Evolutionary conservation across 2,329 filamentous ascomycete genomes (phyloP).

Genomic region (Ophiostoma montium): DNA sequence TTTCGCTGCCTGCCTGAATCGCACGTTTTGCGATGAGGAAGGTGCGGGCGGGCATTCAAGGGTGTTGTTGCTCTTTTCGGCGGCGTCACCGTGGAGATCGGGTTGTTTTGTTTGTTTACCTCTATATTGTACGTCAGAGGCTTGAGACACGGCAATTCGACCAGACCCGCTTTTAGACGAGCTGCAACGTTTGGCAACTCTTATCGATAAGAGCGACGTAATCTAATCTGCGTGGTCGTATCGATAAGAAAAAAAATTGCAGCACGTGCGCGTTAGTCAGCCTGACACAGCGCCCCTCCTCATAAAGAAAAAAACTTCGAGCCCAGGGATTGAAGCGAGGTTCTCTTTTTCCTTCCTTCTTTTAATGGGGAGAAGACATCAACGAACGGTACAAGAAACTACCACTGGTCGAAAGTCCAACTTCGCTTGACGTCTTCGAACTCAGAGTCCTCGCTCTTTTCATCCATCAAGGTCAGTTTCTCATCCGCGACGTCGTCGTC

Average conservation of each 20-base stretch:
- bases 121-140: constrained; percentile 6
- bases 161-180: background rate
- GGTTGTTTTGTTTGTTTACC: constrained; percentile 15
- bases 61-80: constrained; percentile 11
- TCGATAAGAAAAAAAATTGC: too few relatives aligned
- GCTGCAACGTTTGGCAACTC: too few relatives aligned
- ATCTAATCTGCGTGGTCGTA: too few relatives aligned
- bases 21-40: background rate
- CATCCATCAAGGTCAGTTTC: constrained; percentile 2
- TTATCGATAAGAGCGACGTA: background rate
- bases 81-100: constrained; percentile 15
- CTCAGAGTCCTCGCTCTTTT: constrained; percentile 6
- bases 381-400: constrained; percentile 15
- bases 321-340: background rate
- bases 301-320: constrained; percentile 14
- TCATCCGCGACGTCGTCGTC: background rate
- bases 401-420: constrained; percentile 15
- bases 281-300: constrained; percentile 5
- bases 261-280: background rate
- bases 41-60: constrained; percentile 6
- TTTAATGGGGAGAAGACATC: constrained; percentile 18
- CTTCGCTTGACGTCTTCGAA: constrained; percentile 15
- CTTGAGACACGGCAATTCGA: constrained; percentile 6
- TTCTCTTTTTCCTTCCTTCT: constrained; percentile 15
- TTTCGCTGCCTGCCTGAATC: background rate